phyloP scores from a whole-genome alignment of 495 filamentous ascomycete species.

The Talaromyces wortmannii region DNA sequence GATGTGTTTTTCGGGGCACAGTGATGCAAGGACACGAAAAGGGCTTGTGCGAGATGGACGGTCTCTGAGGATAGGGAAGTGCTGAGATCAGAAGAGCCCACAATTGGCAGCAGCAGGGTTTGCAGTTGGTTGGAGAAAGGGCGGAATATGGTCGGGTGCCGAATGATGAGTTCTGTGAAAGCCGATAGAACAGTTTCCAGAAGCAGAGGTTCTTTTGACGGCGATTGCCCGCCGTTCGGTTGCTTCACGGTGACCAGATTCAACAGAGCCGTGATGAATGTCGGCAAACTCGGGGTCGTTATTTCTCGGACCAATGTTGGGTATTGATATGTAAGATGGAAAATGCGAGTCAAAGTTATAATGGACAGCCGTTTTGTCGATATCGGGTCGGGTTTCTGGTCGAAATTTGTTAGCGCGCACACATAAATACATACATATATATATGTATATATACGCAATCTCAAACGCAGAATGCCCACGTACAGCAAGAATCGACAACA shows the following conservation, averaged over 20 bases:
- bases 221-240: background rate
- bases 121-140: slow-evolving; percentile 64
- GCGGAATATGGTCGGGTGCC: slow-evolving; percentile 73
- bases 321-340: slow-evolving; percentile 70
- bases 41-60: slow-evolving; percentile 43
- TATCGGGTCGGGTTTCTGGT: slow-evolving; percentile 65
- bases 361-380: slow-evolving; percentile 66
- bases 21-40: slow-evolving; percentile 63
- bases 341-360: slow-evolving; percentile 73
- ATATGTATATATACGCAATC: no score
- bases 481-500: slow-evolving; percentile 67
- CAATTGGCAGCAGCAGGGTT: slow-evolving; percentile 43
- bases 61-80: slow-evolving; percentile 39
- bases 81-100: slow-evolving; percentile 21
- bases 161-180: slow-evolving; percentile 61
- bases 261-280: slow-evolving; percentile 65
- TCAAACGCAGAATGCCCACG: slow-evolving; percentile 9
- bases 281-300: slow-evolving; percentile 72
- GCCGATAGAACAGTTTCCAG: slow-evolving; percentile 56
- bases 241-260: slow-evolving; percentile 50
- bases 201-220: slow-evolving; percentile 36
- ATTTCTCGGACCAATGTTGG: slow-evolving; percentile 80
- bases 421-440: background rate
- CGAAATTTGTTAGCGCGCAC: slow-evolving; percentile 4
- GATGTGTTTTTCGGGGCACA: slow-evolving; percentile 69